Evolutionary conservation across 371 early-diverging fungal genomes (phyloP).

Genomic region (Syncephalastrum contaminatum): DNA sequence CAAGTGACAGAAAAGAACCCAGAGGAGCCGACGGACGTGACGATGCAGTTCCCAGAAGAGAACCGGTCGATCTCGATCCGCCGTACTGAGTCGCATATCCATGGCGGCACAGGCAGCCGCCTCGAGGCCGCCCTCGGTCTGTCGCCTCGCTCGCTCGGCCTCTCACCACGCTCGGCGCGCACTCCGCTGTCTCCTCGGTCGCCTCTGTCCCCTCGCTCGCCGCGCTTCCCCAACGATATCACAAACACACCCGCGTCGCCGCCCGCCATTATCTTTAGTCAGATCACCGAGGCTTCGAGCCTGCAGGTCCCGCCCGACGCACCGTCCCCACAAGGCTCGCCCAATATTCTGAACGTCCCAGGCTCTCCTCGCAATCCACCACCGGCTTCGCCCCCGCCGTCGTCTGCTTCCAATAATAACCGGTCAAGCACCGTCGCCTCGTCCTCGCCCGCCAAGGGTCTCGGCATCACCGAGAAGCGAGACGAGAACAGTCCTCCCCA

Average conservation of each 20-base stretch:
- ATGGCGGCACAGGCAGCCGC: too few species aligned
- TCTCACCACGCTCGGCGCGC: slow-evolving; percentile 4
- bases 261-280: slow-evolving; percentile 2
- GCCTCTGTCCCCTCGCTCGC: slow-evolving; percentile 4
- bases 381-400: not conserved
- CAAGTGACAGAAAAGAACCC: slow-evolving; percentile 4
- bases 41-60: slow-evolving; percentile 41
- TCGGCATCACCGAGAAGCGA: slow-evolving; percentile 12
- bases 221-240: too few species aligned
- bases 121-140: too few species aligned
- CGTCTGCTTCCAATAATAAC: slow-evolving; percentile 7
- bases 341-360: slow-evolving; percentile 11
- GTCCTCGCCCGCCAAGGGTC: slow-evolving; percentile 13
- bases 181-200: slow-evolving; percentile 5
- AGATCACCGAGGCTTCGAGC: slow-evolving; percentile 16
- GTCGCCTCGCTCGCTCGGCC: too few species aligned
- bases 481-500: slow-evolving; percentile 3
- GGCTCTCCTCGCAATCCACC: slow-evolving; percentile 4
- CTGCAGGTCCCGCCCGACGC: slow-evolving; percentile 15
- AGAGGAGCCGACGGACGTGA: slow-evolving; percentile 21
- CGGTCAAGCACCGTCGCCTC: slow-evolving; percentile 7
- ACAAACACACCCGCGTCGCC: not conserved
- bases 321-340: slow-evolving; percentile 7
- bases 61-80: slow-evolving; percentile 37
- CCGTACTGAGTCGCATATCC: slow-evolving; percentile 5